These are phyloP conservation scores for Candida corydali DNA, from an alignment of 805 yeast species.

Conservation along the genomic window DNA sequence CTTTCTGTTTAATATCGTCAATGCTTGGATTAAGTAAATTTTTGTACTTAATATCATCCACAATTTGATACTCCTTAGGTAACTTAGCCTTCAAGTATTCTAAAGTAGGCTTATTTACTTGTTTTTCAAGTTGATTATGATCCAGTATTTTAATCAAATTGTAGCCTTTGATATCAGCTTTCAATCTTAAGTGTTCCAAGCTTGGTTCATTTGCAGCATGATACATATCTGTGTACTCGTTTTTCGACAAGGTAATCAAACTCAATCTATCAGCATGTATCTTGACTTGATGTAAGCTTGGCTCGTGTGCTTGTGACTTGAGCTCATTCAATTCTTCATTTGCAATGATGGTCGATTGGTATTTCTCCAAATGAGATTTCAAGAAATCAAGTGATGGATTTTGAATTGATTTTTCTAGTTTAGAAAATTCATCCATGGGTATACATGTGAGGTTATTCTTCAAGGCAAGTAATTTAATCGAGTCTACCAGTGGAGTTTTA, in stretches of 20 bases:
- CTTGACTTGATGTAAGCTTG: constrained; percentile 31
- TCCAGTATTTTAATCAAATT: constrained; percentile 5
- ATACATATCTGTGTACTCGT: constrained; percentile 30
- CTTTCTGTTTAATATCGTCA: constrained; percentile 13
- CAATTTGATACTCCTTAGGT: neutral
- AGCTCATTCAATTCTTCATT: constrained; percentile 14
- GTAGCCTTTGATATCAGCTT: constrained; percentile 12
- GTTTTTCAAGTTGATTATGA: constrained; percentile 5
- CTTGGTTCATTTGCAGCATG: constrained; percentile 25
- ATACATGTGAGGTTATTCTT: constrained; percentile 11
- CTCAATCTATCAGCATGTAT: constrained; percentile 30
- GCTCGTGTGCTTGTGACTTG: constrained; percentile 25
- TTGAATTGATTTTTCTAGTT: constrained; percentile 9
- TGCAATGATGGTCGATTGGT: constrained; percentile 14
- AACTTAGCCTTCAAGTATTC: constrained; percentile 12
- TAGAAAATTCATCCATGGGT: constrained; percentile 11
- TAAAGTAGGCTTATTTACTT: constrained; percentile 16
- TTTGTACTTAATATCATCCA: constrained; percentile 3
- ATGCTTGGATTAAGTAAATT: constrained; percentile 15
- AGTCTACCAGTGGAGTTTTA: constrained; percentile 14
- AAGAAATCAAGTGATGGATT: constrained; percentile 18
- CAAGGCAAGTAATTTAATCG: constrained; percentile 9
- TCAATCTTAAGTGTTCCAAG: constrained; percentile 18
- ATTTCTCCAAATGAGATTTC: constrained; percentile 9
- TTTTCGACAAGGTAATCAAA: constrained; percentile 26